These are phyloP conservation scores for Lipomyces anomalus DNA, from an alignment of 805 yeast species.

Conservation along the genomic window DNA sequence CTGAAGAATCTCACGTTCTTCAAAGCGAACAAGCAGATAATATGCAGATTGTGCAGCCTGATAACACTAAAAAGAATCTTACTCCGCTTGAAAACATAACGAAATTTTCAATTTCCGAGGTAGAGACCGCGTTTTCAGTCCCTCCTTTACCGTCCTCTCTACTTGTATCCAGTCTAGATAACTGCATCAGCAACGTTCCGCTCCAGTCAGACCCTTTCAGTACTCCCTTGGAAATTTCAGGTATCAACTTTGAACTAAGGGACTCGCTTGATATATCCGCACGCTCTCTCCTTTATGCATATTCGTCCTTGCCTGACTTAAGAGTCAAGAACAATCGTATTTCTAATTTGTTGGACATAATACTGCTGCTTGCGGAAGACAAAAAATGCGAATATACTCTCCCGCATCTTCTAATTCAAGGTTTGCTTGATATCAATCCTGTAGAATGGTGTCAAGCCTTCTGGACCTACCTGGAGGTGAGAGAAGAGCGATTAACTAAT, in stretches of 20 bases:
- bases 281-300: slow-evolving; percentile 13
- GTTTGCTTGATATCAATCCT: slow-evolving; percentile 31
- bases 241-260: background rate
- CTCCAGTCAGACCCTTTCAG: background rate
- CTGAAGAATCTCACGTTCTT: too few species aligned
- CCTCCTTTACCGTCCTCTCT: background rate
- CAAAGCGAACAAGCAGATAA: too few species aligned
- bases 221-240: background rate
- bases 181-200: background rate
- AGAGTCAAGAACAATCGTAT: slow-evolving; percentile 4
- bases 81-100: background rate
- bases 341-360: slow-evolving; percentile 25
- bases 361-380: slow-evolving; percentile 9
- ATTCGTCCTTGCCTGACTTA: slow-evolving; percentile 8
- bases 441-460: slow-evolving; percentile 34
- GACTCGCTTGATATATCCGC: slow-evolving; percentile 1
- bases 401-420: slow-evolving; percentile 31
- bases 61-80: too few species aligned
- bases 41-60: too few species aligned
- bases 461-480: slow-evolving; percentile 33
- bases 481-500: slow-evolving; percentile 28
- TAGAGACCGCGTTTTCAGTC: background rate
- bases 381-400: slow-evolving; percentile 19
- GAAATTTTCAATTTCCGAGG: background rate
- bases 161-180: background rate